Conservation (phyloP, 2,329 filamentous ascomycete genomes). For the Cladophialophora yegresii region DNA sequence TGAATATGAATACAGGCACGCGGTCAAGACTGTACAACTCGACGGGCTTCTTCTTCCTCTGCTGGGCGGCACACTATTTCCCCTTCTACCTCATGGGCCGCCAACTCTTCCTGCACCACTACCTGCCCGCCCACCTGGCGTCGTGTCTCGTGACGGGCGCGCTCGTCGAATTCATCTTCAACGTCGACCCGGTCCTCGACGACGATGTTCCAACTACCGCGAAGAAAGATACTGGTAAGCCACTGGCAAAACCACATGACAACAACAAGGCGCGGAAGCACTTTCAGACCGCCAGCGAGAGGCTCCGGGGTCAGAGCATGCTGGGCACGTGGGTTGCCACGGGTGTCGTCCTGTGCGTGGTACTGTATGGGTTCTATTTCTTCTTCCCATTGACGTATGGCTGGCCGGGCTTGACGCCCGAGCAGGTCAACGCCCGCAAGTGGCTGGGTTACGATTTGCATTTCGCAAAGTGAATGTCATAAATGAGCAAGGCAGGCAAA, state of each 20-base stretch:
- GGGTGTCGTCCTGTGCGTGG: constrained; percentile 65
- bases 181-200: constrained; percentile 70
- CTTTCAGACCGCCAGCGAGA: constrained; percentile 76
- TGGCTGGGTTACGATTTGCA: constrained; percentile 97
- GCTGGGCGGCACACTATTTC: constrained; percentile 96
- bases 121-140: constrained; percentile 89
- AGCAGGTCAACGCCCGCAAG: constrained; percentile 74
- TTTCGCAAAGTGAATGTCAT: constrained; percentile 79
- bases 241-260: constrained; percentile 48
- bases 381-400: constrained; percentile 96
- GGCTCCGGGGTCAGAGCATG: constrained; percentile 77
- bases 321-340: constrained; percentile 76
- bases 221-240: constrained; percentile 34
- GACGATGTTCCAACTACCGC: constrained; percentile 43
- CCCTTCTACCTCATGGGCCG: constrained; percentile 98
- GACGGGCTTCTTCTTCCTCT: constrained; percentile 97
- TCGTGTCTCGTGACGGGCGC: constrained; percentile 87
- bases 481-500: not conserved
- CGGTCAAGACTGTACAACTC: constrained; percentile 96
- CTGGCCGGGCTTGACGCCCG: constrained; percentile 79
- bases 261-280: constrained; percentile 53
- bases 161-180: constrained; percentile 94
- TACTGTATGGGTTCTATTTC: constrained; percentile 81
- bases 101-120: constrained; percentile 97
- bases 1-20: constrained; percentile 58